Conservation (phyloP, 371 early-diverging fungal species). For the Lichtheimia ramosa region DNA sequence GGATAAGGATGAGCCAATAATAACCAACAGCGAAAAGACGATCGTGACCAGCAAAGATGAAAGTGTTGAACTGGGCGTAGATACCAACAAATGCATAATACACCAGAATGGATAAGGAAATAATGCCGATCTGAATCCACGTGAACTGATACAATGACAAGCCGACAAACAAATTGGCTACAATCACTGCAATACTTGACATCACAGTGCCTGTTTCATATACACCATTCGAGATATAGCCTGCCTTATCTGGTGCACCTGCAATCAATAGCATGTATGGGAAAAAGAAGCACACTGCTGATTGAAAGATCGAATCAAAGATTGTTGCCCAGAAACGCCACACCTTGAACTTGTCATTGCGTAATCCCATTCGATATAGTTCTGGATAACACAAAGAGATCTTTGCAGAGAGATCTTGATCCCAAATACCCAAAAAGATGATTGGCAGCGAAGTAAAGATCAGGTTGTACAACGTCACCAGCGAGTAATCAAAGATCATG, state of each 20-base stretch:
- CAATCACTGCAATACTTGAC: conserved; percentile 72
- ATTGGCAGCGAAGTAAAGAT: conserved; percentile 77
- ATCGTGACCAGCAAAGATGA: conserved; percentile 44
- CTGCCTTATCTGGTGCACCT: conserved; percentile 50
- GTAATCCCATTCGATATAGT: conserved; percentile 85
- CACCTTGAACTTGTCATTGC: conserved; percentile 80
- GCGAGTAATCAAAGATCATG: conserved; percentile 80
- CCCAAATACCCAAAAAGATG: conserved; percentile 78
- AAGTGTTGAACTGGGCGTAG: conserved; percentile 47
- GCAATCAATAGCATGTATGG: conserved; percentile 57
- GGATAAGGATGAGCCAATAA: conserved; percentile 53
- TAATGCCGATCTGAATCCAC: conserved; percentile 65
- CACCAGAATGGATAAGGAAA: conserved; percentile 52
- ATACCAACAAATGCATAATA: conserved; percentile 51
- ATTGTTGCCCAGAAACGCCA: conserved; percentile 85
- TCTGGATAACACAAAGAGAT: conserved; percentile 79
- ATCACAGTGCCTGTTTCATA: conserved; percentile 81
- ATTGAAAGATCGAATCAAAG: conserved; percentile 87
- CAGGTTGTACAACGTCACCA: conserved; percentile 76
- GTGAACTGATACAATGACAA: conserved; percentile 78
- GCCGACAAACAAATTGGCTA: conserved; percentile 82
- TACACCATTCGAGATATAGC: conserved; percentile 62
- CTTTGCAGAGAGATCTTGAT: conserved; percentile 83
- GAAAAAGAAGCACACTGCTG: conserved; percentile 80
- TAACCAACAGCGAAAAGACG: conserved; percentile 46